Base-by-base conservation (phyloP, 768 basidiomycete species). In the Multifurca ochricompacta region DNA sequence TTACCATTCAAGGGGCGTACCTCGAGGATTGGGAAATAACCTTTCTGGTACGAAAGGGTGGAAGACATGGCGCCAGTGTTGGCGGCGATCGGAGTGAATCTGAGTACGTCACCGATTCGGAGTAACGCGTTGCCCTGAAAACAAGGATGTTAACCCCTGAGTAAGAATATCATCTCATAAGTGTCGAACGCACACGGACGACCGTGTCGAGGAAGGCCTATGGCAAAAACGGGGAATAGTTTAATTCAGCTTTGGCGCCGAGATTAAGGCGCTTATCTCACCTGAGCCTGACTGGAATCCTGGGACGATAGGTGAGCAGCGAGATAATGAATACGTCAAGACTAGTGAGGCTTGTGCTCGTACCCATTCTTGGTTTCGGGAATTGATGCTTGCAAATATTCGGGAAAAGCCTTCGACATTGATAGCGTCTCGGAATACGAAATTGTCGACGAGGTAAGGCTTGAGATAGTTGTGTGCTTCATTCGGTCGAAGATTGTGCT, bases 61-160 rank as follows among this genome's bases (percentile, higher is more conserved):
- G 32, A 43, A 0, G 39, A 35, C 1, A 36, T 35, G 4, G 40
- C 25, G 8, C 61, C 67, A 2, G 59, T 60, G 28, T 47, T 34
- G 31, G 54, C 47, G 27, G 58, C 44, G 10, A 70, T 66, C 0
- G 60, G 48, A 3, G 45, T n/a, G 32, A 54, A 68, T 5, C 59
- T 43, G 25, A 71, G 42, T 42, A 70, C 65, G n/a, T 69, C 67
- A n/a, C 65, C 62, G 6, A 71, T 59, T 3, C 68, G 60, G 3
- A 63, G 16, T 21, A 71, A 53, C 0, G 61, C 68, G 28, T 69
- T 63, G 10, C 62, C 60, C 66, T 67, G 42, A 28, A 30, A 14
- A 55, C 21, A 21, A 32, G 27, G 8, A 19, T 21, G 25, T 46
- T 28, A 56, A n/a, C 3, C 16, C 1, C 23, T 6, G 9, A 25